Evolutionary conservation across 192 early-diverging fungal genomes (phyloP), one percentile per base, ranked within the genome.

Genomic region (Coemansia sp.): DNA sequence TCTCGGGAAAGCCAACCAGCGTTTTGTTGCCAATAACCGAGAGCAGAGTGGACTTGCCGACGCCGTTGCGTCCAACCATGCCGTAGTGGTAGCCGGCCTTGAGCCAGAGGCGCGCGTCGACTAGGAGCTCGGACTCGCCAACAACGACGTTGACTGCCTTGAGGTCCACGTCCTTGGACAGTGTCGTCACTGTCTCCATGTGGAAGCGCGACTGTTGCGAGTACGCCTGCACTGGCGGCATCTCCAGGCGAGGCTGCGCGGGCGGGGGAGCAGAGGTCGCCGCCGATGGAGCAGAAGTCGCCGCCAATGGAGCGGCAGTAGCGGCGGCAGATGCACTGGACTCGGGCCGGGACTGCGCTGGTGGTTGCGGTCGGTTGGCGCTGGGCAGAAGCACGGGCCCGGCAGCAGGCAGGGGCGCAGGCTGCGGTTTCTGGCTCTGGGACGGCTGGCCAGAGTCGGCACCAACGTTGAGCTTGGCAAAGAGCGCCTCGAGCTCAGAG

Each of bases 31-130:
- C 84, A 86, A 99, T 97, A 46, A 97, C 79, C 68, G 96, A 96
- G 45, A 99, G 82, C 31, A 99, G 83, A 14, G 96, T 99, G 35
- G 92, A 95, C 68, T 95, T 94, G 67, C 94, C 92, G 9, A 82
- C 88, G 68, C 92, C 93, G 70, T 91, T 91, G 62, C 91, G 91
- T 30, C 94, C 96, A 41, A 99, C 92, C 51, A 99, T 64, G n/a
- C 73, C 73, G 46, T 95, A 95, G 51, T 82, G 82, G 15, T 82
- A 82, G 14, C 88, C 88, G 18, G 81, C 56, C 52, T 88, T 90
- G 32, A 95, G 77, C 72, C 82, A 78, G 38, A 97, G 70, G 10
- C 86, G 75, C 4, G 92, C 75, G 59, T 92, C 88, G 17, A 80
- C 77, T 10, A 97, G 81, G 13, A 97, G 56, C 25, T 88, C 82